Evolutionary conservation across 148 eudicot genomes (phyloP), one percentile per base, ranked within the genome.

Genomic region (Tetragonia tetragonoides): DNA sequence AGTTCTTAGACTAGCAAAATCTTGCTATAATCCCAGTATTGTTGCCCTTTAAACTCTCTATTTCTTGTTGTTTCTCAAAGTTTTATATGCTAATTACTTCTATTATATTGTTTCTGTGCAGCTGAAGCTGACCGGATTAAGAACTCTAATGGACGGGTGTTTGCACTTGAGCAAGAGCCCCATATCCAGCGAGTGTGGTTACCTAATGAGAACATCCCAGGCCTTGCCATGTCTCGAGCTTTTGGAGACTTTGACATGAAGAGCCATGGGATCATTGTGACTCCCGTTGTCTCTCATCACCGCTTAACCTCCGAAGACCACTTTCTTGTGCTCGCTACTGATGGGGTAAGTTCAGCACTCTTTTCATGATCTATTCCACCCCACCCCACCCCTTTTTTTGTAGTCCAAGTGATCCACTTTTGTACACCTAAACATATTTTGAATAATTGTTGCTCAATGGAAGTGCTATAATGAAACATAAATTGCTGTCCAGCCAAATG

Each of bases 201-300:
- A 68, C 98, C 97, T 18, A 49, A 89, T 41, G 87, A 85, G 0
- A 83, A 86, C 84, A 79, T 83, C 40, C 97, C 95, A 5, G 97
- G 97, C 12, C 88, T 94, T 10, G 98, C 97, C 74, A 94, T 90
- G 95, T 88, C 97, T 53, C 88, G 92, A 41, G 91, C 97, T 63
- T 88, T 94, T 17, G 97, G 97, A 0, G 95, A 94, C 74, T 92
- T 89, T 20, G 62, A 85, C 51, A 87, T 92, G 51, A 94, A 94
- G 83, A 72, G 80, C 37, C 81, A 90, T 10, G 97, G 97, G 18
- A 47, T 94, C 15, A 92, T 89, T 10, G 85, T 87, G 66, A 85
- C 84, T 24, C 97, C 98, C 12, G 89, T 86, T 0, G 88, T 92
- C 75, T 84, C 87, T 23, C 82, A 70, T 72, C 87, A 71, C 49